Evolutionary conservation across 2,329 filamentous ascomycete species (phyloP), one percentile per base, ranked within the genome.

Genomic region (Sclerotinia sclerotiorum): DNA sequence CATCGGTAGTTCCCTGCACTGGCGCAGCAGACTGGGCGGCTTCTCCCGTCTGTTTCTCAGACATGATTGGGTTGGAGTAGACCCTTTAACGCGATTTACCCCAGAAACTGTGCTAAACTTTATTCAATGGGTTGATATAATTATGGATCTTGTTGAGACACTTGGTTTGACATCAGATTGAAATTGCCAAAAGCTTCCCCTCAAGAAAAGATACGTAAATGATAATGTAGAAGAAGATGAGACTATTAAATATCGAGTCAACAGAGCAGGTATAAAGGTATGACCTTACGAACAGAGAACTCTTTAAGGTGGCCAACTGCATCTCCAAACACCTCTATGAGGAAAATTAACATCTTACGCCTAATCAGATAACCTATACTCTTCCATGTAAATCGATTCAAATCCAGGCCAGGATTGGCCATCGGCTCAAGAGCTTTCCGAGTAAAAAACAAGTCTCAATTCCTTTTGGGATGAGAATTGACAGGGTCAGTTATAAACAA

Each of bases 41-140:
- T 58, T 64, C 65, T 39, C 58, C 66, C 32, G 69, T 65, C 29
- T 67, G 46, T 35, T 62, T 68, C 27, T 60, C 51, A 48, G 65
- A 42, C 68, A 71, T 73, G 70, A 71, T 72, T 73, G 71, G 55
- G 52, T 10, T 42, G 54, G 44, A 39, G 54, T 67, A 42, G 42
- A 52, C 32, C 64, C 27, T 51, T 5, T 15, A 54, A 44, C 35
- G 24, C 39, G 65, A 32, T 39, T 54, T 67, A 54, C 55, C 65
- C 65, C 65, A 48, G 65, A 48, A 48, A 54, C 5, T 21, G 29
- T 42, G 13, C 27, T 17, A 29, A 61, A 61, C 65, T 60, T 60
- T 19, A 65, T 24, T 65, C 63, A 46, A 39, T 29, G 21, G 29
- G 21, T 35, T 24, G 58, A 24, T 6, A 27, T 51, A 39, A 51